phyloP scores from a whole-genome alignment of 2,329 filamentous ascomycete genomes.

The Trichothecium roseum region DNA sequence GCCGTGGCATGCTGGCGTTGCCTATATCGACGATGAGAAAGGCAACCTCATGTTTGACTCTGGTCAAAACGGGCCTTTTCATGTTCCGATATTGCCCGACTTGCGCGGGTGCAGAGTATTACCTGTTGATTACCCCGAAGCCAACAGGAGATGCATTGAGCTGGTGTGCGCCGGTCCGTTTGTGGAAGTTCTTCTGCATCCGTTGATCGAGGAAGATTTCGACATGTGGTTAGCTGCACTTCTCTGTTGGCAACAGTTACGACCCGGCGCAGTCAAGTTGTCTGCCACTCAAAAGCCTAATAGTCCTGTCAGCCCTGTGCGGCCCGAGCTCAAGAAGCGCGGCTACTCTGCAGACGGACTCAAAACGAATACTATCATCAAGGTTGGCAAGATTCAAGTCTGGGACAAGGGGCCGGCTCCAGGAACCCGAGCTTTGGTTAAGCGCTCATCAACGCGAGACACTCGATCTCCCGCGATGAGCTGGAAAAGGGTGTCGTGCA shows the following conservation, averaged over 20 bases:
- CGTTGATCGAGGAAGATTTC: constrained; percentile 53
- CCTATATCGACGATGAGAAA: constrained; percentile 67
- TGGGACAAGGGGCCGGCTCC: constrained; percentile 69
- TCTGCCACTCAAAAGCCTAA: constrained; percentile 28
- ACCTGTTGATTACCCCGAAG: constrained; percentile 36
- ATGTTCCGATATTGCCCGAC: constrained; percentile 59
- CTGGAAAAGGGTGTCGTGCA: constrained; percentile 87
- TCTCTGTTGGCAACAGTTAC: constrained; percentile 71
- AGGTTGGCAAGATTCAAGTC: constrained; percentile 80
- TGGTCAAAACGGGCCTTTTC: constrained; percentile 53
- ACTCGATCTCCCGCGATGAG: constrained; percentile 42
- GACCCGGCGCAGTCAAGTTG: constrained; percentile 46
- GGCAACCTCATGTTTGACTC: constrained; percentile 68
- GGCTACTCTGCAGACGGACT: constrained; percentile 19
- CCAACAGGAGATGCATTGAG: constrained; percentile 40
- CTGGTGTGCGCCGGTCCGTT: constrained; percentile 41
- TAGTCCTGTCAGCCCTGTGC: constrained; percentile 22
- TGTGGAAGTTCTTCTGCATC: constrained; percentile 54
- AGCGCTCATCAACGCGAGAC: constrained; percentile 47
- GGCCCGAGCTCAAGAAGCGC: constrained; percentile 33
- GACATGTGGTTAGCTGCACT: constrained; percentile 74
- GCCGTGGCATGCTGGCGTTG: constrained; percentile 61
- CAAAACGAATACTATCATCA: constrained; percentile 65
- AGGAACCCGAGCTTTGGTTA: constrained; percentile 45
- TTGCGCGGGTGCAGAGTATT: constrained; percentile 64